Base-by-base conservation (phyloP, 2,329 filamentous ascomycete species). In the Dactylellina haptotyla region DNA sequence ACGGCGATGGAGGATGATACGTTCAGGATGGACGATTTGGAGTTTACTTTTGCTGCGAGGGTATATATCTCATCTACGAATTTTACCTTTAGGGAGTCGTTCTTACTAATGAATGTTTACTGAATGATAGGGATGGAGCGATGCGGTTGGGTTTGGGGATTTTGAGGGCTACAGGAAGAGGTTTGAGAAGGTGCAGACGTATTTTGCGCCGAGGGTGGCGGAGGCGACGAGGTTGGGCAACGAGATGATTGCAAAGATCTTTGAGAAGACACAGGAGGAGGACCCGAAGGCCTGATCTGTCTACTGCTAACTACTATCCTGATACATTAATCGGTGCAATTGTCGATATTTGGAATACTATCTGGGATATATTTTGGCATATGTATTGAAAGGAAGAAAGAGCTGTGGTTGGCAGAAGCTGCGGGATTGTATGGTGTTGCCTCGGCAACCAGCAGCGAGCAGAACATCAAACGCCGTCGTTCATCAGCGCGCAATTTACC, bases 31-130 rank as follows among this genome's bases (percentile, higher is more conserved):
- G 95, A 99, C 79, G 95, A 99, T 80, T 84, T 99, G 65, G 95
- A 99, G 81, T 99, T 99, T 80, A 97, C 94, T 0, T 98, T 99
- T 82, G 96, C 95, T 0, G 96, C 96, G 25, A 85, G 93, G 64
- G 85, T 87, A 80, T 80, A 45, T 67, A 16, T 46, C 3, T 10
- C 20, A 18, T 12, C 4, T 46, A 6, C 3, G n/a, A 30, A 30
- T 72, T 1, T 43, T 41, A 45, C 61, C 4, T 61, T 39, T 54
- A 23, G 3, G n/a, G 43, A 4, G 14, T 10, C 9, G 3, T 39
- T 48, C 8, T 54, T 46, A 20, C 20, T 48, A 32, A 4, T 32
- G 20, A 28, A 14, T 46, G 37, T 9, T 46, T 32, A 25, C 16
- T 46, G 6, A 28, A 32, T 12, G 34, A 50, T 65, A 86, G 85